Conservation (phyloP, 257 asterid species). For the Capsicum rhomboideum region DNA sequence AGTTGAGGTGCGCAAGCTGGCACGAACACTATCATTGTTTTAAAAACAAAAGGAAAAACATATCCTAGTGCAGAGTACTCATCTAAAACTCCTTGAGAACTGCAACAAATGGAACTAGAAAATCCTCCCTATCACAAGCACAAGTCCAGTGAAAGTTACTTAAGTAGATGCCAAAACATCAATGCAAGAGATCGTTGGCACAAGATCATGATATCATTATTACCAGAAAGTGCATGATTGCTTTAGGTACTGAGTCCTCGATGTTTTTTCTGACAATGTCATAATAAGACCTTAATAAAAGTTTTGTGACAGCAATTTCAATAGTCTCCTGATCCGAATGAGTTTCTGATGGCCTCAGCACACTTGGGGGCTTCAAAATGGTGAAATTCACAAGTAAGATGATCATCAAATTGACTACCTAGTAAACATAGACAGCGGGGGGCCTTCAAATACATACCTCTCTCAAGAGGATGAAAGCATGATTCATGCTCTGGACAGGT, state of each 20-base stretch:
- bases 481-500: slow-evolving; percentile 55
- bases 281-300: slow-evolving; percentile 62
- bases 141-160: not conserved
- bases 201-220: not conserved
- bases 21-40: not conserved
- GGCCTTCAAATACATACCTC: slow-evolving; percentile 39
- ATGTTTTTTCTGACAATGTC: slow-evolving; percentile 65
- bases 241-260: slow-evolving; percentile 58
- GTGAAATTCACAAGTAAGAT: not conserved
- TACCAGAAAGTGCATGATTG: slow-evolving; percentile 74
- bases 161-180: not conserved
- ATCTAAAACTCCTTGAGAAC: not conserved
- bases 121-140: not conserved
- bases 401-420: not conserved
- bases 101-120: not conserved
- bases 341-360: slow-evolving; percentile 75
- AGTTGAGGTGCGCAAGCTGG: not conserved
- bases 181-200: not conserved
- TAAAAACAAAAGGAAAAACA: not conserved
- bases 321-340: slow-evolving; percentile 59
- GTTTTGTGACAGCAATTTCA: slow-evolving; percentile 65
- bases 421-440: not conserved
- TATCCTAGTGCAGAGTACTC: not conserved
- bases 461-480: slow-evolving; percentile 52
- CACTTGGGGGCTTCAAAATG: slow-evolving; percentile 61